Base-by-base conservation (phyloP, 1,139 yeast species). In the Yamadazyma triangularis region DNA sequence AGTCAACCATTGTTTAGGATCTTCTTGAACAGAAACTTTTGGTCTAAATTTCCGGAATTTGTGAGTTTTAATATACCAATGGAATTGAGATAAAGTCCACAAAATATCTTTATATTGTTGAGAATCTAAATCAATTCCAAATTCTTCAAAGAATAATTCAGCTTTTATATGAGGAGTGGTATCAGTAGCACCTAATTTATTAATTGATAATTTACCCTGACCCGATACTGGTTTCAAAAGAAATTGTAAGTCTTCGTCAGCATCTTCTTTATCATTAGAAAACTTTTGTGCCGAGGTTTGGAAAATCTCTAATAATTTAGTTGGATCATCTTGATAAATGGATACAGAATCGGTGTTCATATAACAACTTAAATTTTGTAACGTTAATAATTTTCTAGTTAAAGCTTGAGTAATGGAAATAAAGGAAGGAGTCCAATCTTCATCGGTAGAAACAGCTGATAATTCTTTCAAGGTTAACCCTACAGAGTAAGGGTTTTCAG, bases 401-500 rank as follows among this genome's bases (percentile, higher is more conserved):
- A 81, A 65, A 9, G 68, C 56, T 23, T 79, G 78, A 3, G 86
- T 70, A 21, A 82, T 79, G 5, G 91, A 75, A 25, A 91, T 82
- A 52, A 91, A 91, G 15, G 83, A 80, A 2, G 95, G 94, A 13
- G 70, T 59, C 98, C 98, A 93, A 23, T 74, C 62, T 19, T 73
- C 79, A 54, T 89, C 91, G 0, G 97, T 81, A 0, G 96, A 86
- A 0, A 87, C 83, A 0, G 96, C 98, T 0, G 96, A 87, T 28
- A 93, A 66, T 55, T 93, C 97, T 29, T 77, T 74, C 34, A 93
- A 68, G 0, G 94, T 82, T 13, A 87, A 46, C 7, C 99, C 99
- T 21, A 89, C 60, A 0, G 96, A 71, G 44, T 86, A 86, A 2
- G 96, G 95, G 24, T 60, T 53, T 40, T 77, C 81, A 0, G 87